Base-by-base conservation (phyloP, 139 green algal species). In the Choricystis sp. region DNA sequence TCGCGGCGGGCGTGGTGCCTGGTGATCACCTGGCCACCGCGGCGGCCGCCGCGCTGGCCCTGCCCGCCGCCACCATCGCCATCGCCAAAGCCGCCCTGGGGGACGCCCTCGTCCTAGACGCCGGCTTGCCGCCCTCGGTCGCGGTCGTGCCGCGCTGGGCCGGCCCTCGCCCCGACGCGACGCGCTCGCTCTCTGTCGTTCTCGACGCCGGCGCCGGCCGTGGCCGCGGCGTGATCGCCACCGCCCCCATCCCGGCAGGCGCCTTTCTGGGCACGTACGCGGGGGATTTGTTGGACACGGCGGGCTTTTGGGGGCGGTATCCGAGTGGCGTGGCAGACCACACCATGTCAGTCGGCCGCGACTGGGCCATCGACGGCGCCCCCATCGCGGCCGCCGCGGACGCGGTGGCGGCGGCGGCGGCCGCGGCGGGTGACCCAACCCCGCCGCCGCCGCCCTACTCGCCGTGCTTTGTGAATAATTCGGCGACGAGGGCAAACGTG, bases 401-500 rank as follows among this genome's bases (percentile, higher is more conserved):
- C 30, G 24, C 5, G n/a, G 85, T 86, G 62, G n/a, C n/a, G n/a
- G n/a, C n/a, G n/a, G n/a, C n/a, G n/a, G n/a, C n/a, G n/a, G n/a
- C n/a, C n/a, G n/a, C n/a, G n/a, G n/a, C n/a, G n/a, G n/a, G n/a
- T n/a, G n/a, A n/a, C n/a, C n/a, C n/a, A n/a, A n/a, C n/a, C n/a
- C n/a, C n/a, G n/a, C n/a, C n/a, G n/a, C n/a, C n/a, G n/a, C n/a
- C n/a, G n/a, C n/a, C n/a, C n/a, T n/a, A n/a, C n/a, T n/a, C n/a
- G n/a, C n/a, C n/a, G n/a, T n/a, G n/a, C n/a, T n/a, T n/a, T n/a
- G n/a, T n/a, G n/a, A n/a, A n/a, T n/a, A n/a, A n/a, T n/a, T n/a
- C n/a, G n/a, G n/a, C n/a, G n/a, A n/a, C n/a, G n/a, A 25, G 65
- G 3, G 40, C 49, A 65, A 86, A 86, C 56, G 73, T 85, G 67